Evolutionary conservation across 768 basidiomycete species (phyloP), one percentile per base, ranked within the genome.

Genomic region (Mycena leptocephala): DNA sequence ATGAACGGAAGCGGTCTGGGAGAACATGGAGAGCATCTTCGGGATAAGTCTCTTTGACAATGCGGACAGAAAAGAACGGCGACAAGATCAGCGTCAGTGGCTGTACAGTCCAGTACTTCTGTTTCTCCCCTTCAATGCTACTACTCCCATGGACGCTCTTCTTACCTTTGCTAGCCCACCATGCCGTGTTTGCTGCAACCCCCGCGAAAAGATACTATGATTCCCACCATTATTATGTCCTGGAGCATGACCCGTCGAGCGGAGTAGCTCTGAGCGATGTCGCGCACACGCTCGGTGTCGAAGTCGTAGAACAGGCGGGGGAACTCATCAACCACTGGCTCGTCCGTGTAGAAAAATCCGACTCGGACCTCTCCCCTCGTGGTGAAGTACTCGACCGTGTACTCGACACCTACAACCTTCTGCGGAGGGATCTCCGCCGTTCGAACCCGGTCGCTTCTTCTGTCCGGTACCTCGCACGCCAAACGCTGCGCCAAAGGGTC

Each of bases 241-340:
- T 96, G 33, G 92, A 93, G 79, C 92, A 95, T 80, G 84, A 89
- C 79, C 91, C 95, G 56, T 79, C 81, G 8, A 43, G 75, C 56
- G 86, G 87, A 75, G 88, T 90, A 78, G 89, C 92, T 78, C 89
- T 95, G 75, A 84, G 85, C 70, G 92, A 95, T 76, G 88, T 94
- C 72, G 89, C 93, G 8, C 59, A 82, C 9, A 83, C 87, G 0
- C 89, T 99, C 14, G 93, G 93, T 18, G 93, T 96, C 26, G 94
- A 96, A 22, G 56, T 67, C 20, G 75, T 76, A n/a, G 96, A 97
- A 82, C 94, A 92, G 79, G 94, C 93, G 30, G 97, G 98, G 64
- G 94, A 97, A 82, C 90, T 99, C 7, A 82, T 84, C 33, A 88
- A 96, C 70, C 90, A 95, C 85, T 99, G 96, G 95, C 87, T 99